Base-by-base conservation (phyloP, 352 stramenopile species). In the Phytophthora uliginosa region DNA sequence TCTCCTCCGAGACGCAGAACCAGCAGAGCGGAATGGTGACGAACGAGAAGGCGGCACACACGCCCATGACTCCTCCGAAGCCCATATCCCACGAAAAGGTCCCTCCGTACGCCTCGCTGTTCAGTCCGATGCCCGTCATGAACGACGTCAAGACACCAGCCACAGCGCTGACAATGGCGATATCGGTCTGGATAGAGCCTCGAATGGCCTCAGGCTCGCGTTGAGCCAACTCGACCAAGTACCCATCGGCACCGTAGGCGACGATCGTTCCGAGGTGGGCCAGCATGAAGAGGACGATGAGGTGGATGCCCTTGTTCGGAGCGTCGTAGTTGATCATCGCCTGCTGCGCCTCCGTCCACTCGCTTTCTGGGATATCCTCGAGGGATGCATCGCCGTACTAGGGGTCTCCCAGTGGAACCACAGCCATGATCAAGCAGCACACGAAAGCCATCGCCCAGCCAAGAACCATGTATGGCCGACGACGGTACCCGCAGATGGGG, bases 231-330 rank as follows among this genome's bases (percentile, higher is more conserved):
- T 87, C 79, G 5, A 88, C 77, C n/a, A 88, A 57, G 24, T 87
- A 74, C 3, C 76, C 81, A 60, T 78, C 75, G 28, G 73, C 77
- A 13, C 76, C 76, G 56, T 85, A 80, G 0, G 73, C 80, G 33
- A 90, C 31, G 50, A 88, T 73, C 3, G 66, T 79, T n/a, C 78
- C 77, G 20, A 90, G 69, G 31, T 81, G 81, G 13, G 79, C 77
- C 51, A 86, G 57, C 68, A 82, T 76, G 71, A 89, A 83, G 36
- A 90, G 74, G 6, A 88, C 47, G 42, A 86, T 78, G 50, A 86
- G 59, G 38, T 76, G 74, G 57, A 75, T 55, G 3, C 79, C 82
- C 33, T 59, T 66, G 34, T 73, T 54, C 6, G 74, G 78, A 0
- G 80, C 76, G 12, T 79, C 73, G 9, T 75, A 58, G 36, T 86